Evolutionary conservation across 306 rosid genomes (phyloP).

Genomic region (Castanospermum australe): DNA sequence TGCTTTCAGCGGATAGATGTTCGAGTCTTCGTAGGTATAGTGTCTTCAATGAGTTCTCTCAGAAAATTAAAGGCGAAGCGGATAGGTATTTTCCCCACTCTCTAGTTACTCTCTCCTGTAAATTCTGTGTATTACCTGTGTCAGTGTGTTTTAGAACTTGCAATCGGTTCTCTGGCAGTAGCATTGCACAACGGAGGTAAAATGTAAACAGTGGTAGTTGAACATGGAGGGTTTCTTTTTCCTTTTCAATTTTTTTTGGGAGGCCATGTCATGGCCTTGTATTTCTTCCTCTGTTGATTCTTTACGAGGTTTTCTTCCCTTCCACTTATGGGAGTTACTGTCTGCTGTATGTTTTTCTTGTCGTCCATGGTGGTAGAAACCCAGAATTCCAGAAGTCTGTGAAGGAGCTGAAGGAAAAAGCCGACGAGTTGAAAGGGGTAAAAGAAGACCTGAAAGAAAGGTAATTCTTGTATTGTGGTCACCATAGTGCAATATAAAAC

Average conservation of each 20-base stretch:
- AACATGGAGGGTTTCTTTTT: not conserved
- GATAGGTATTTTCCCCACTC: constrained; percentile 43
- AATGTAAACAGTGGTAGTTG: not conserved
- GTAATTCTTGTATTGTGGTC: constrained; percentile 42
- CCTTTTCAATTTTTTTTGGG: too few relatives aligned
- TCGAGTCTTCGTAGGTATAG: constrained; percentile 50
- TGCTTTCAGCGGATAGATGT: constrained; percentile 42
- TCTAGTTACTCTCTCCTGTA: not conserved
- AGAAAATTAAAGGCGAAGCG: constrained; percentile 77
- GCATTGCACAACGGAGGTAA: not conserved
- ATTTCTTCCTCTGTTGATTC: not conserved
- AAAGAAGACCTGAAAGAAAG: constrained; percentile 74
- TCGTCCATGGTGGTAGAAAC: constrained; percentile 48
- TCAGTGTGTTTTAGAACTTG: not conserved
- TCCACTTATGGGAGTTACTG: not conserved
- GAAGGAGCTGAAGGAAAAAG: constrained; percentile 76
- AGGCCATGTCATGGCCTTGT: not conserved
- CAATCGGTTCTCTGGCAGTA: not conserved
- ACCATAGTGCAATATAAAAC: constrained; percentile 4
- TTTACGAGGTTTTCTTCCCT: not conserved
- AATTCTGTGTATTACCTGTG: not conserved
- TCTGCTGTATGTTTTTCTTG: not conserved
- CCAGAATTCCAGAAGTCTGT: constrained; percentile 73
- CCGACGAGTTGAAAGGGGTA: constrained; percentile 74
- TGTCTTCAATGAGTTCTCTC: constrained; percentile 80